Percentiles rank a stretch among this genome's conserved stretches.
These are phyloP conservation scores for Blepharisma undulans DNA, from an alignment of 169 alveolate species.

Conservation along the genomic window DNA sequence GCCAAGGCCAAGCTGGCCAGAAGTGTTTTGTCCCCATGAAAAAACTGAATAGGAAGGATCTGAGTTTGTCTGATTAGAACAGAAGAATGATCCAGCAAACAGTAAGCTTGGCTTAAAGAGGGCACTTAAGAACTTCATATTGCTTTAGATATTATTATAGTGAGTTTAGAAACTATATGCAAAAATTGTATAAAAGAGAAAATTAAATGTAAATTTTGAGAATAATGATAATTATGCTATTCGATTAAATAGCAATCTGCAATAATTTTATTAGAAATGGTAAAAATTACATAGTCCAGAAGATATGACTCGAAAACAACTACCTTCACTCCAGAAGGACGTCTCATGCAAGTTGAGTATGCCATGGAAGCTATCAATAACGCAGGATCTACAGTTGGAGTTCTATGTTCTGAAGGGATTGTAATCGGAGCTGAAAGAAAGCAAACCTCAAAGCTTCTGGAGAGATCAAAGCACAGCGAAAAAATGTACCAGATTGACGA, in stretches of 20 bases:
- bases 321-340: constrained; percentile 98
- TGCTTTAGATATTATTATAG: background rate
- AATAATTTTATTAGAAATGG: background rate
- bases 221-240: background rate
- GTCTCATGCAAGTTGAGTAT: constrained; percentile 96
- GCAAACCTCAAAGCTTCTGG: constrained; percentile 89
- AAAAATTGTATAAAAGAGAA: no score
- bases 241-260: background rate
- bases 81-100: background rate
- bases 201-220: no score
- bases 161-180: background rate
- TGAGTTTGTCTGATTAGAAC: background rate
- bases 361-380: constrained; percentile 96
- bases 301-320: constrained; percentile 98
- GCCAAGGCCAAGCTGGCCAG: constrained; percentile 66
- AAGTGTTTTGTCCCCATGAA: constrained; percentile 63
- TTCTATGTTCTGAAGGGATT: constrained; percentile 95
- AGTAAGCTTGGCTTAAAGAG: background rate
- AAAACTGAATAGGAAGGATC: background rate
- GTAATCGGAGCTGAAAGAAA: constrained; percentile 96
- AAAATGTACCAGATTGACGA: constrained; percentile 94
- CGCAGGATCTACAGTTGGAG: constrained; percentile 99
- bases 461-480: constrained; percentile 91
- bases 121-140: background rate
- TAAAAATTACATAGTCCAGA: constrained; percentile 6